Conservation (phyloP, 805 yeast genomes). For the Lachancea nothofagi region DNA sequence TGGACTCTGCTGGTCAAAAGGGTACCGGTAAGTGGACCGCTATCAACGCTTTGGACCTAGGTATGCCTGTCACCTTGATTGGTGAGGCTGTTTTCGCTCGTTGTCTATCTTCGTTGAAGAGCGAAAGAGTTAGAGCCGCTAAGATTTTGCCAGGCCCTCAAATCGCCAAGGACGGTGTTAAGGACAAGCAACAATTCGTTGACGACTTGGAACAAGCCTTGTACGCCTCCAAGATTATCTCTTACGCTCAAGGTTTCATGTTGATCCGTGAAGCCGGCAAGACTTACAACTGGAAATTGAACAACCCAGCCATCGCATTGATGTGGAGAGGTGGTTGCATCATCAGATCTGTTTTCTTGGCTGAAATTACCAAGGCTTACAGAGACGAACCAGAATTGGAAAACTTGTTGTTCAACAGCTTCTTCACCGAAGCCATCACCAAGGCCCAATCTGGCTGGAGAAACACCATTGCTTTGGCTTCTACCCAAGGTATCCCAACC, state of each 20-base stretch:
- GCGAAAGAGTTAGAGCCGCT: conserved; percentile 86
- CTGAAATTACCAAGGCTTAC: conserved; percentile 94
- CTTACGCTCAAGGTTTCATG: conserved; percentile 99
- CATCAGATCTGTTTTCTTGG: conserved; percentile 97
- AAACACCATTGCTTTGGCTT: conserved; percentile 71
- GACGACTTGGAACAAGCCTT: conserved; percentile 96
- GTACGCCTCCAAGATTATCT: conserved; percentile 96
- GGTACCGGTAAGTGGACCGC: conserved; percentile 99
- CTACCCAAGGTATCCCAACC: conserved; percentile 86
- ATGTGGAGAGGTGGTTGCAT: conserved; percentile 99
- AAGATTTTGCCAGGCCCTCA: conserved; percentile 73
- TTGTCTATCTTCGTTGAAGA: conserved; percentile 88
- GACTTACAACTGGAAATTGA: conserved; percentile 94
- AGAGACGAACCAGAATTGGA: conserved; percentile 89
- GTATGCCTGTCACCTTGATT: conserved; percentile 96
- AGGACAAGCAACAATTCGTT: conserved; percentile 76
- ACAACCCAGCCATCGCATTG: conserved; percentile 96
- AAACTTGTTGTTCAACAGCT: conserved; percentile 91
- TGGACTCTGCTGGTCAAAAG: conserved; percentile 97
- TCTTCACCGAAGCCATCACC: conserved; percentile 85
- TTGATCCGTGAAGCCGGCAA: conserved; percentile 96
- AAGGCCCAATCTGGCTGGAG: conserved; percentile 98
- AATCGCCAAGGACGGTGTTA: conserved; percentile 54
- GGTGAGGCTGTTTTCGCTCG: conserved; percentile 99
- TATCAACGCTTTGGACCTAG: conserved; percentile 92